These are phyloP conservation scores for Aspergillus pseudoterreus DNA, from an alignment of 2,329 filamentous ascomycete genomes.

Conservation along the genomic window DNA sequence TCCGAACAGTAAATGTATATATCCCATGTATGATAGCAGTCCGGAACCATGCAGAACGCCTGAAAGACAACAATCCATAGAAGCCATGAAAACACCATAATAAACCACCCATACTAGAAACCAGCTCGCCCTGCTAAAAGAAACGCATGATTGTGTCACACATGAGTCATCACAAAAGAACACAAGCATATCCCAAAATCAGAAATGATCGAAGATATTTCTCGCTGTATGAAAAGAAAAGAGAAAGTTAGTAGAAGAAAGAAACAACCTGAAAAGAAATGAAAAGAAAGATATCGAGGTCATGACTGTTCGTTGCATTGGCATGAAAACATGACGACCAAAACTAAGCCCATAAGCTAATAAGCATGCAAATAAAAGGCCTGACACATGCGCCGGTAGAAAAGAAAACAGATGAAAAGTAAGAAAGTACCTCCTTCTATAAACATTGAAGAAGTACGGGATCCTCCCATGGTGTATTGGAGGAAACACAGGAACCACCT, in stretches of 20 bases:
- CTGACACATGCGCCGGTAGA: constrained; percentile 22
- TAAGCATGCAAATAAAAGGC: constrained; percentile 13
- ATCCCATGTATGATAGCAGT: neutral
- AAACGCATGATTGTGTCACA: neutral
- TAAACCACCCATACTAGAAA: neutral
- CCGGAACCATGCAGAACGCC: neutral
- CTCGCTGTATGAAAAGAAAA: neutral
- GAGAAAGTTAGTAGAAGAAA: constrained; percentile 5
- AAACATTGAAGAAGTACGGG: constrained; percentile 12
- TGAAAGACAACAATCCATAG: neutral
- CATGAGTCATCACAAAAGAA: neutral
- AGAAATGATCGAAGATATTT: neutral
- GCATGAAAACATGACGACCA: constrained; percentile 30
- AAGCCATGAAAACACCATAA: neutral
- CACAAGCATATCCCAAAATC: neutral
- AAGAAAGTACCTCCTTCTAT: constrained; percentile 22
- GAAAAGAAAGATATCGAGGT: constrained; percentile 19
- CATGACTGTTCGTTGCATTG: constrained; percentile 40
- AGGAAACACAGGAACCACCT: constrained; percentile 19
- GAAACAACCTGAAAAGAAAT: constrained; percentile 5
- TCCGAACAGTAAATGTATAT: neutral
- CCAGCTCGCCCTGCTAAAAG: neutral
- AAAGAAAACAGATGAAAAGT: constrained; percentile 14
- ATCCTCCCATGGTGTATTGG: constrained; percentile 11
- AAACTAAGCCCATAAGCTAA: constrained; percentile 23